Evolutionary conservation across 495 filamentous ascomycete species (phyloP), one percentile per base, ranked within the genome.

Genomic region (Podospora tetraspora): DNA sequence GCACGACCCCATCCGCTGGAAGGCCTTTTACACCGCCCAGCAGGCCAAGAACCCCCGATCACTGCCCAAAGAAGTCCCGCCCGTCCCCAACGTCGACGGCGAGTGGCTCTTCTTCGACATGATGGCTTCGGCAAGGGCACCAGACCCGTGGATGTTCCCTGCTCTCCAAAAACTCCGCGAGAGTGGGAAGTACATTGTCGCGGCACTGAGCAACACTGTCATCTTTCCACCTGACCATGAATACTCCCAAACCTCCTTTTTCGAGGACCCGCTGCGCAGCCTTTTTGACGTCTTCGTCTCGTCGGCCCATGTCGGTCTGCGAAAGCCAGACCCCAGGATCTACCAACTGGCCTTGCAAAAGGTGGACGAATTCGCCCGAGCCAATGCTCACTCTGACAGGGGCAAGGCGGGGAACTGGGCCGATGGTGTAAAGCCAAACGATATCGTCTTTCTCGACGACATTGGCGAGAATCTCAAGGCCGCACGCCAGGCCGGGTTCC

Each of bases 381-480:
- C 74, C 11, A 77, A 84, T 60, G 78, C 77, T 1, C 25, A 62
- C 13, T 72, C 76, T 32, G 76, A 72, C 23, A 77, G 72, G 64
- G 78, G 75, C 8, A 71, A 57, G 67, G 78, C 78, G 63, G 82
- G 76, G 68, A 85, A 84, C 13, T 80, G 85, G 78, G 75, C 72
- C 7, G 73, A 83, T 1, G 86, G 84, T 1, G 79, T 93, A 0
- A 78, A 79, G 68, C 79, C 91, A 0, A 83, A 81, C 11, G 91
- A 97, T 63, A 80, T 97, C 60, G 81, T 96, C 21, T 98, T 99
- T 77, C 77, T 97, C 62, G 95, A 99, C 82, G 95, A 99, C 79
- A 98, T 99, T 74, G 95, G 95, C 0, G 87, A 91, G 81, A 99
- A 99, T 76, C 77, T 97, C 71, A 94, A 93, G 81, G 87, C 84